Conservation (phyloP, 2,329 filamentous ascomycete species). For the Fusarium burgessii region DNA sequence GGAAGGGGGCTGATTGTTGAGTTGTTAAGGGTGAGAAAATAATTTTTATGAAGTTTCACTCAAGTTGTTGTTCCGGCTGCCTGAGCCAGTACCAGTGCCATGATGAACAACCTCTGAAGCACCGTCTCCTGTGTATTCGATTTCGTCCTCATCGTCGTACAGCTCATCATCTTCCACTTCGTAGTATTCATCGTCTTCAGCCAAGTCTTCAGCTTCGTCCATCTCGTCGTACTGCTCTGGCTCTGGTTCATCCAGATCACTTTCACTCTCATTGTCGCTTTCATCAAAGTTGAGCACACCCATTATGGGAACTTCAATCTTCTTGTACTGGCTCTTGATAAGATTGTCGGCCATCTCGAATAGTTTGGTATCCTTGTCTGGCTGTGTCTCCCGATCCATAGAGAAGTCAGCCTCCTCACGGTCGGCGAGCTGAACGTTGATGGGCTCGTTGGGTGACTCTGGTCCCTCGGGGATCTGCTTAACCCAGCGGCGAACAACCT, state of each 20-base stretch:
- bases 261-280: constrained; percentile 57
- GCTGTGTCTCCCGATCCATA: constrained; percentile 54
- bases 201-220: constrained; percentile 44
- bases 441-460: constrained; percentile 48
- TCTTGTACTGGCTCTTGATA: constrained; percentile 61
- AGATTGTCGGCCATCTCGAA: constrained; percentile 60
- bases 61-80: constrained; percentile 43
- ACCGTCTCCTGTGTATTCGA: constrained; percentile 46
- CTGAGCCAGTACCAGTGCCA: constrained; percentile 46
- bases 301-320: constrained; percentile 60
- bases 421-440: constrained; percentile 49
- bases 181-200: constrained; percentile 46
- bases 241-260: constrained; percentile 46
- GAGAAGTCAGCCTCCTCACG: constrained; percentile 56
- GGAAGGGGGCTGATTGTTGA: constrained; percentile 11
- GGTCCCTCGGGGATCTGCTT: constrained; percentile 54
- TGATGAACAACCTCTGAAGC: constrained; percentile 46
- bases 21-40: constrained; percentile 2
- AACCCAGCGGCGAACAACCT: constrained; percentile 59
- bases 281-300: constrained; percentile 59
- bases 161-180: constrained; percentile 47
- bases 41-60: constrained; percentile 46
- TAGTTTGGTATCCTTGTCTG: constrained; percentile 58
- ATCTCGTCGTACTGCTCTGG: constrained; percentile 46
- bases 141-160: constrained; percentile 43